Conservation (phyloP, 768 basidiomycete species). For the Tylopilus sp. region DNA sequence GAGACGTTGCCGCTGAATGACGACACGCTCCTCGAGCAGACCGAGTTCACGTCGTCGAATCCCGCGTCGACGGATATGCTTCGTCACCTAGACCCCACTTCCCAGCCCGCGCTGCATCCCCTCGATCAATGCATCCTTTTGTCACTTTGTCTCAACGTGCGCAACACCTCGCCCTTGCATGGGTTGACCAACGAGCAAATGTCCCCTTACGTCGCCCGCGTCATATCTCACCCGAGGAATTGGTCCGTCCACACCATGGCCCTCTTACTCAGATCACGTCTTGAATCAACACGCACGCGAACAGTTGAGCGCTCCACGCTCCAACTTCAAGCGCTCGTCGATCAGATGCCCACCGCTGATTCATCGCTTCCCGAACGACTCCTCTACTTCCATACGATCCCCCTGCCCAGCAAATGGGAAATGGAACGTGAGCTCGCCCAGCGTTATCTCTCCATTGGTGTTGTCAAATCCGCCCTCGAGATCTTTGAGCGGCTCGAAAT, state of each 20-base stretch:
- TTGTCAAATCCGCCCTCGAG: conserved; percentile 84
- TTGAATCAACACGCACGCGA: conserved; percentile 83
- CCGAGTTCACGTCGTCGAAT: conserved; percentile 79
- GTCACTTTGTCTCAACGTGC: conserved; percentile 84
- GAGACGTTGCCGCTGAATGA: conserved; percentile 85
- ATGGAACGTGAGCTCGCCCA: conserved; percentile 87
- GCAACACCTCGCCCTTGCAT: conserved; percentile 84
- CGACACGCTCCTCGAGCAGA: conserved; percentile 93
- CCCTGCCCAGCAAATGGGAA: conserved; percentile 89
- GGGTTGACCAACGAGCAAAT: conserved; percentile 92
- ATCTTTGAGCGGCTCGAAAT: conserved; percentile 94
- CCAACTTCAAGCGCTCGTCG: conserved; percentile 92
- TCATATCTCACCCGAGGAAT: conserved; percentile 85
- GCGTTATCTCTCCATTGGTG: conserved; percentile 81
- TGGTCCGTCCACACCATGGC: conserved; percentile 99
- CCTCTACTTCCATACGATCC: conserved; percentile 74
- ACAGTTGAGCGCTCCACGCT: conserved; percentile 91
- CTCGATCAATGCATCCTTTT: conserved; percentile 93
- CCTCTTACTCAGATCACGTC: conserved; percentile 85
- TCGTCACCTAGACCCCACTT: conserved; percentile 71
- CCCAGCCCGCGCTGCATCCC: conserved; percentile 85
- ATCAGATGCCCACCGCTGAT: conserved; percentile 92
- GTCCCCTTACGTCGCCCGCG: conserved; percentile 85
- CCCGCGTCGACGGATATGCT: conserved; percentile 49
- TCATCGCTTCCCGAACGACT: conserved; percentile 72